Evolutionary conservation across 2,329 filamentous ascomycete genomes (phyloP), one percentile per base, ranked within the genome.

Genomic region (Fusarium phyllophilum): DNA sequence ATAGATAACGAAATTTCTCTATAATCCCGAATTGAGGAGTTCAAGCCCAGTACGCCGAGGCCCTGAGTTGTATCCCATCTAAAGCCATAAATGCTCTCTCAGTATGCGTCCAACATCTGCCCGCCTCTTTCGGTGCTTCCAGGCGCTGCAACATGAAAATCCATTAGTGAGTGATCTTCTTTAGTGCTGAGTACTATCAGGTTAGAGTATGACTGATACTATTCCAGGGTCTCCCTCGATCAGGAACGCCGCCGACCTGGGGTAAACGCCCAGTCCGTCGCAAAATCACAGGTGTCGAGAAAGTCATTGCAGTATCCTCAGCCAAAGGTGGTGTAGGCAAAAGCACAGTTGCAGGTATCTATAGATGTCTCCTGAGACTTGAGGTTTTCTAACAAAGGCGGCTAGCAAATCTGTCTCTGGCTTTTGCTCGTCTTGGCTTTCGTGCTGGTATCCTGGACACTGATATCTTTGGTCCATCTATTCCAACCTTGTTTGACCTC

Each of bases 271-370:
- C 96, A 1, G 89, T 94, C 77, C 92, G 93, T 78, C 90, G 94
- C 74, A 91, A 90, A 76, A 97, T 99, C 76, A 89, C 89, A 33
- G 91, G 95, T 81, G 96, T 99, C 31, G 89, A 91, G 74, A 97
- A 97, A 81, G 91, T 98, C n/a, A 90, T 99, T 67, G 95, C 95
- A n/a, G 94, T 99, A 20, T 97, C 95, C 8, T 98, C 95, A 4
- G 96, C 96, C 20, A 99, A 99, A 81, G 96, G 96, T 6, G 96
- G 96, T n/a, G 96, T 99, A 1, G 96, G 96, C 3, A 99, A 99
- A 81, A 97, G 94, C 76, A 99, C 96, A 13, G 91, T 98, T 49
- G 92, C 96, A 67, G 93, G 94, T 94, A 82, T 41, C 62, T 22
- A 66, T 36, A 9, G 10, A 33, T 14, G 18, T 15, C 29, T 26